phyloP scores from a whole-genome alignment of 805 yeast species.

The Cyberlindnera maclurae region DNA sequence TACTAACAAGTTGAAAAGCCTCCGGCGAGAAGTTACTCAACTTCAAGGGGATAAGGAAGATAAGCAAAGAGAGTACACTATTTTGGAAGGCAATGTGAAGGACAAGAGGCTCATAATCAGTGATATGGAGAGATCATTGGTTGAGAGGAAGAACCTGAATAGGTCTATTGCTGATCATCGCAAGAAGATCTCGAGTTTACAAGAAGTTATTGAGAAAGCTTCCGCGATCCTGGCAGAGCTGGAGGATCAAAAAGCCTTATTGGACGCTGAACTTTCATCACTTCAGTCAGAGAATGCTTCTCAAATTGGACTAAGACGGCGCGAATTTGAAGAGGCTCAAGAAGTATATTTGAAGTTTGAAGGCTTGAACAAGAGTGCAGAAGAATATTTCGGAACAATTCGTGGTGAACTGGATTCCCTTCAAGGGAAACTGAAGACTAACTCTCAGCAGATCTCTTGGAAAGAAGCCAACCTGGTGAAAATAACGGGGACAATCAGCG shows the following conservation, averaged over 20 bases:
- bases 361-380: background rate
- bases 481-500: conserved; percentile 24
- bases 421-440: background rate
- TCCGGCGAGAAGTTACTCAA: conserved; percentile 29
- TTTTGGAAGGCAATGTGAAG: conserved; percentile 43
- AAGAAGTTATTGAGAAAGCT: conserved; percentile 14
- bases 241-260: conserved; percentile 4
- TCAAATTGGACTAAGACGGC: background rate
- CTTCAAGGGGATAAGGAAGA: conserved; percentile 38
- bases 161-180: conserved; percentile 32
- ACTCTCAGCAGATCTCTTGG: background rate
- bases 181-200: conserved; percentile 21
- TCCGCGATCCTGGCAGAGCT: conserved; percentile 17
- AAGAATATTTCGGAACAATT: background rate
- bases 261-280: conserved; percentile 13
- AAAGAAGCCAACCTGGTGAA: conserved; percentile 19
- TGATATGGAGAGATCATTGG: conserved; percentile 42
- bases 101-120: conserved; percentile 47
- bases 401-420: background rate
- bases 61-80: conserved; percentile 35
- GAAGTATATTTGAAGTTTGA: background rate
- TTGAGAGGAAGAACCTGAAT: conserved; percentile 38
- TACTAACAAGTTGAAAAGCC: conserved; percentile 30
- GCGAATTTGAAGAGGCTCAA: background rate
- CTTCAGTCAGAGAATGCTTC: background rate